phyloP scores from a whole-genome alignment of 352 stramenopile species.

The Phytopythium chamaehyphon region DNA sequence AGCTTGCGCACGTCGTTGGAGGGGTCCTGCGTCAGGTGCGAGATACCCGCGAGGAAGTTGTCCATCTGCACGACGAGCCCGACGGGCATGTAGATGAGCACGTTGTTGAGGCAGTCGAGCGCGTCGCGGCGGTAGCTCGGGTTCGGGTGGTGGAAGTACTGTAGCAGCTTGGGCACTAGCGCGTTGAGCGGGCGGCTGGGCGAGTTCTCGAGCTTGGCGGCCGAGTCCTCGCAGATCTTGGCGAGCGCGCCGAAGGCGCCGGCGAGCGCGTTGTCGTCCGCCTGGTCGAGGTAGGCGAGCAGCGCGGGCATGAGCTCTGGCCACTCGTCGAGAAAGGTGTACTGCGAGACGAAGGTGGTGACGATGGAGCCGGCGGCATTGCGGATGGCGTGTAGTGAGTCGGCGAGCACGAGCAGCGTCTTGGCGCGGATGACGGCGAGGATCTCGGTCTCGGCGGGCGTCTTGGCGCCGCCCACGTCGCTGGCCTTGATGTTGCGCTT shows the following conservation, averaged over 20 bases:
- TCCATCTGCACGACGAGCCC: constrained; percentile 89
- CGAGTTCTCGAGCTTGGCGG: constrained; percentile 86
- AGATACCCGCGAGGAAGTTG: constrained; percentile 86
- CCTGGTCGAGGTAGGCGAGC: constrained; percentile 48
- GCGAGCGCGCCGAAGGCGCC: constrained; percentile 81
- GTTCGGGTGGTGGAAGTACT: constrained; percentile 87
- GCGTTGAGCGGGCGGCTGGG: constrained; percentile 81
- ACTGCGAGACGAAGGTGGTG: constrained; percentile 86
- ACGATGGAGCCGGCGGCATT: constrained; percentile 73
- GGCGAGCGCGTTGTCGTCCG: constrained; percentile 65
- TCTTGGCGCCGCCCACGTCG: constrained; percentile 48
- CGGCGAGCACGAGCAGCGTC: constrained; percentile 62
- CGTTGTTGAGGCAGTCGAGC: constrained; percentile 88
- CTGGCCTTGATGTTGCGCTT: constrained; percentile 86
- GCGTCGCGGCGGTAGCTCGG: constrained; percentile 76
- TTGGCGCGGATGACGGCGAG: constrained; percentile 76
- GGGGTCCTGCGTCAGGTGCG: constrained; percentile 79
- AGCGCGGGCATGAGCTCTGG: constrained; percentile 83
- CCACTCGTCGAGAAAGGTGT: constrained; percentile 87
- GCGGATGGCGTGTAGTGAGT: constrained; percentile 65
- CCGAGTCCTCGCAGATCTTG: constrained; percentile 91
- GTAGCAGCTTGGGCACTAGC: constrained; percentile 85
- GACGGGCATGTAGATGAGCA: constrained; percentile 87
- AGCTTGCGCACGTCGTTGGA: constrained; percentile 79
- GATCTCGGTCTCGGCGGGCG: constrained; percentile 61